These are phyloP conservation scores for Quercus variabilis DNA, from an alignment of 306 rosid genomes.

Conservation along the genomic window DNA sequence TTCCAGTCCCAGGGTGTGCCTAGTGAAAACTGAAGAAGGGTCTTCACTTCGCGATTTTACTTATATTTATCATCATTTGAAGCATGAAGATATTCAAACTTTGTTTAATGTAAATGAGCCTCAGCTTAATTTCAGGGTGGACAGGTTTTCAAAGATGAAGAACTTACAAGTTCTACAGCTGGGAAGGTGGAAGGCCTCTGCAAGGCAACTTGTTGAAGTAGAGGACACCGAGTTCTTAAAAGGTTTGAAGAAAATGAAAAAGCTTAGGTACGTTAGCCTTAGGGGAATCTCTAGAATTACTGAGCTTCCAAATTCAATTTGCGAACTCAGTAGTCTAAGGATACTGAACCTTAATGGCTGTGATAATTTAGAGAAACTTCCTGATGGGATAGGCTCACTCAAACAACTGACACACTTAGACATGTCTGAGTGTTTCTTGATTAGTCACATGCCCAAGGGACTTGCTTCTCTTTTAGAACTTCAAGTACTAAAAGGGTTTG, in stretches of 20 bases:
- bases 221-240: constrained; percentile 16
- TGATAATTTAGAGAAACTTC: constrained; percentile 15
- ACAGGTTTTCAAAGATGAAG: constrained; percentile 26
- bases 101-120: constrained; percentile 27
- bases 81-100: background rate
- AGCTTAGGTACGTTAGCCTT: constrained; percentile 15
- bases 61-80: background rate
- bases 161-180: constrained; percentile 1
- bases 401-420: constrained; percentile 16
- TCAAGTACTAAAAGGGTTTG: constrained; percentile 21
- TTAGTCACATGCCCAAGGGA: constrained; percentile 22
- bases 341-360: constrained; percentile 25
- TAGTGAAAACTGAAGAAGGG: constrained; percentile 1
- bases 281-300: constrained; percentile 17
- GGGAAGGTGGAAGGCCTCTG: constrained; percentile 16
- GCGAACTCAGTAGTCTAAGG: constrained; percentile 17
- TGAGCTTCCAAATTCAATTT: constrained; percentile 18
- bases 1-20: background rate
- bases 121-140: background rate
- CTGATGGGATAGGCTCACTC: constrained; percentile 20
- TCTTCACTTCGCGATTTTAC: background rate
- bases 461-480: constrained; percentile 8
- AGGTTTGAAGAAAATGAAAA: constrained; percentile 24
- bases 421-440: constrained; percentile 22
- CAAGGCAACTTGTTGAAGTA: background rate